Conservation (phyloP, 805 yeast genomes). For the Naumovozyma baii region DNA sequence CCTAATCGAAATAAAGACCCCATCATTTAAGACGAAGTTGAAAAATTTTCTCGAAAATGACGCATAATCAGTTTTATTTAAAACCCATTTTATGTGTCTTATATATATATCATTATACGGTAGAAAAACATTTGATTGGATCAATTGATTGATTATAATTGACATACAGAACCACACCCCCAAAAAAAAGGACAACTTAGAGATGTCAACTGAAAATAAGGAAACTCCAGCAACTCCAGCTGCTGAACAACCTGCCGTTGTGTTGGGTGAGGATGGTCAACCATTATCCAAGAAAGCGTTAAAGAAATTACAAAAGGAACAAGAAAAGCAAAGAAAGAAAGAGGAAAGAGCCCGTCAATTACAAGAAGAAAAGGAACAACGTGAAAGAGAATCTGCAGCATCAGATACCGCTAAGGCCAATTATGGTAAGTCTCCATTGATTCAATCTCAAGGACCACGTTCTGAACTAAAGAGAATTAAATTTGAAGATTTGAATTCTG, state of each 20-base stretch:
- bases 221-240: no score
- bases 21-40: slow-evolving; percentile 1
- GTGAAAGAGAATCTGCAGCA: slow-evolving; percentile 52
- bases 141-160: no score
- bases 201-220: no score
- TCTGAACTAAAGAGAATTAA: slow-evolving; percentile 41
- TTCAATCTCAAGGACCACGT: slow-evolving; percentile 57
- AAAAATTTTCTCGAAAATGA: neutral
- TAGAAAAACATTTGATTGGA: neutral
- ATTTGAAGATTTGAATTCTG: slow-evolving; percentile 39
- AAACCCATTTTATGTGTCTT: neutral
- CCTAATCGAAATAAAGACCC: no score
- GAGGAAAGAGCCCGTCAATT: slow-evolving; percentile 84
- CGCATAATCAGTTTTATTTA: neutral
- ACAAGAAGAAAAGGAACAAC: slow-evolving; percentile 78
- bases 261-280: slow-evolving; percentile 69
- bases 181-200: no score
- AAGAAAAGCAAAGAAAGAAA: slow-evolving; percentile 86
- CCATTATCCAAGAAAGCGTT: slow-evolving; percentile 90
- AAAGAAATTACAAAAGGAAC: slow-evolving; percentile 88
- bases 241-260: slow-evolving; percentile 12
- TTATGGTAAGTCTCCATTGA: slow-evolving; percentile 84
- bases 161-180: no score
- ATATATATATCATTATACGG: no score
- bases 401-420: slow-evolving; percentile 82